These are phyloP conservation scores for Lentinula detonsa DNA, from an alignment of 768 basidiomycete species.

Conservation along the genomic window DNA sequence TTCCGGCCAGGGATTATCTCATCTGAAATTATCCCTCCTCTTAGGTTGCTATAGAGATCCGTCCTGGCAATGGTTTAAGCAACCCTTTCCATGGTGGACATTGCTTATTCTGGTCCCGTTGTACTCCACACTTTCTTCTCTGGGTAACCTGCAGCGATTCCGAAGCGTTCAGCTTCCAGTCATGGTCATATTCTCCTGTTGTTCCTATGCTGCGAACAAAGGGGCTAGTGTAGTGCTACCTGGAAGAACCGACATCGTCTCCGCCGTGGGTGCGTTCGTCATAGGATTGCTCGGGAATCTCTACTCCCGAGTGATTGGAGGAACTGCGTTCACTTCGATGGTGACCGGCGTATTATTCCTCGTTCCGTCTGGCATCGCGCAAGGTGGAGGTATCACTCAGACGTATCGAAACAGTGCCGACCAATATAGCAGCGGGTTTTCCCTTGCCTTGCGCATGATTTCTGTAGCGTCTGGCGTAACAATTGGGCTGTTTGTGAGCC, in stretches of 20 bases:
- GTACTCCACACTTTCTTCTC: constrained; percentile 67
- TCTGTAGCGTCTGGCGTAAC: constrained; percentile 83
- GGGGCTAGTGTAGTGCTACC: constrained; percentile 55
- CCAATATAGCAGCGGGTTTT: constrained; percentile 73
- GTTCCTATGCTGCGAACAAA: constrained; percentile 66
- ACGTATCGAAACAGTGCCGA: constrained; percentile 56
- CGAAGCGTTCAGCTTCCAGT: constrained; percentile 66
- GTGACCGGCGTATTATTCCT: constrained; percentile 91
- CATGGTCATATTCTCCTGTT: constrained; percentile 76
- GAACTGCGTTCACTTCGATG: constrained; percentile 87
- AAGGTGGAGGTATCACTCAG: constrained; percentile 64
- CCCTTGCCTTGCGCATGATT: constrained; percentile 77
- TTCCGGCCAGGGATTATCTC: not conserved
- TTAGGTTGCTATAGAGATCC: constrained; percentile 73
- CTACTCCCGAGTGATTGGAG: constrained; percentile 70
- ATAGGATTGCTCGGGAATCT: constrained; percentile 77
- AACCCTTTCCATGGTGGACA: constrained; percentile 80
- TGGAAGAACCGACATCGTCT: constrained; percentile 66
- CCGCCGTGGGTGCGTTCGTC: constrained; percentile 72
- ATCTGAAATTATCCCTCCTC: not conserved
- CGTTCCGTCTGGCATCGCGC: constrained; percentile 80
- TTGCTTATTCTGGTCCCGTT: constrained; percentile 70
- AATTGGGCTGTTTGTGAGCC: constrained; percentile 77
- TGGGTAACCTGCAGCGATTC: constrained; percentile 71
- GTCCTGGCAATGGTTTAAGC: constrained; percentile 70